A percentile compares a stretch with the other conserved stretches of the same genome.
Conservation (phyloP, 495 filamentous ascomycete species). For the Filosporella fistucella region DNA sequence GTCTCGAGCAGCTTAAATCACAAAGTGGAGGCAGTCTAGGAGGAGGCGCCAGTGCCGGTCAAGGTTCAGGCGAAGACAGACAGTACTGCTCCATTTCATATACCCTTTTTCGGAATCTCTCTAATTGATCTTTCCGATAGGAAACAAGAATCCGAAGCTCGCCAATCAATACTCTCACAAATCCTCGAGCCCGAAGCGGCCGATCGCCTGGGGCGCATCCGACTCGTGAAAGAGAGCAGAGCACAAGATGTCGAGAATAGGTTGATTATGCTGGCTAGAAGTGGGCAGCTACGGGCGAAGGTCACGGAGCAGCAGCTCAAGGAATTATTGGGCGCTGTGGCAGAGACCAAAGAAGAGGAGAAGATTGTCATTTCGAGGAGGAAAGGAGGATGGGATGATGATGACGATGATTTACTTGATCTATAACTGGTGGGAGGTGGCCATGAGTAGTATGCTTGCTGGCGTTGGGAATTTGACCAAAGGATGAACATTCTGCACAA, state of each 20-base stretch:
- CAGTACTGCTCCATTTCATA: constrained; percentile 41
- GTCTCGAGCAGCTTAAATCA: constrained; percentile 84
- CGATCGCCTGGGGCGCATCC: constrained; percentile 89
- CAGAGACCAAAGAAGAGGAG: constrained; percentile 59
- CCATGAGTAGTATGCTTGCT: too few relatives aligned
- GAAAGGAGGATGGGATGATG: constrained; percentile 82
- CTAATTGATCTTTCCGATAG: constrained; percentile 29
- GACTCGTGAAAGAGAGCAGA: constrained; percentile 89
- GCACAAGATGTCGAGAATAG: constrained; percentile 88
- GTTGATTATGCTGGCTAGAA: constrained; percentile 84
- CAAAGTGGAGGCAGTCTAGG: constrained; percentile 44
- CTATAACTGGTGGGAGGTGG: background rate
- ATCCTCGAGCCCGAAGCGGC: constrained; percentile 92
- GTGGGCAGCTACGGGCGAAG: constrained; percentile 78
- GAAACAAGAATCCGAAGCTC: constrained; percentile 69
- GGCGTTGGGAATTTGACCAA: too few relatives aligned
- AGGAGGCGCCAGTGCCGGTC: constrained; percentile 32
- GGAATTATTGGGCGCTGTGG: constrained; percentile 77
- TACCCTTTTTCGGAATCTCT: background rate
- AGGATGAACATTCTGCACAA: too few relatives aligned
- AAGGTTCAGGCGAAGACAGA: constrained; percentile 52
- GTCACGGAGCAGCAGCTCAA: constrained; percentile 93
- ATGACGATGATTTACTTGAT: constrained; percentile 55
- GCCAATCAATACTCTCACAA: constrained; percentile 75
- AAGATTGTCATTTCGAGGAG: constrained; percentile 82